A percentile compares a stretch with the other conserved stretches of the same genome.
These are phyloP conservation scores for Dactylellina haptotyla DNA, from an alignment of 2,329 filamentous ascomycete genomes.

Conservation along the genomic window DNA sequence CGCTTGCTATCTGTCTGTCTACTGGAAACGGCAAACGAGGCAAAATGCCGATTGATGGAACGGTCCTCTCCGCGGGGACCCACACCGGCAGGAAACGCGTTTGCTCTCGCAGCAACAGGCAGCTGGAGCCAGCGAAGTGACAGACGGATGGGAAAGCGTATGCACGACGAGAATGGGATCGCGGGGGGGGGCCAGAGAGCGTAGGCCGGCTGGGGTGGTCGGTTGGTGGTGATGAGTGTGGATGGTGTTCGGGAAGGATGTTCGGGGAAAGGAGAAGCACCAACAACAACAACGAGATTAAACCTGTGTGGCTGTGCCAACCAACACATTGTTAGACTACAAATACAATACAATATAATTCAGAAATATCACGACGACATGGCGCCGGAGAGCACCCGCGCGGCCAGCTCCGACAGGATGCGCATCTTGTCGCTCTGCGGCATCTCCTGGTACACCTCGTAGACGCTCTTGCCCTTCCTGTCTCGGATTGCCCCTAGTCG, in stretches of 20 bases:
- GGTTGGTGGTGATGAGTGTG: neutral
- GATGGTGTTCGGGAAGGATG: neutral
- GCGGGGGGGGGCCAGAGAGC: too few relatives aligned
- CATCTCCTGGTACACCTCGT: constrained; percentile 85
- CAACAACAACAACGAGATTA: neutral
- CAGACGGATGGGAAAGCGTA: neutral
- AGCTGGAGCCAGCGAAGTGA: neutral
- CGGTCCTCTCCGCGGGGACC: neutral
- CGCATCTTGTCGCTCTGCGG: constrained; percentile 83
- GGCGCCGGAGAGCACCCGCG: constrained; percentile 31
- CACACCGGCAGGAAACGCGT: neutral
- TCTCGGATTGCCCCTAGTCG: constrained; percentile 86
- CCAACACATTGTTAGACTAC: too few relatives aligned
- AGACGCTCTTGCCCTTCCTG: constrained; percentile 92
- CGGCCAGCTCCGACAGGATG: constrained; percentile 36
- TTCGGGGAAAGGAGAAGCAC: constrained; percentile 9
- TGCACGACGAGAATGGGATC: constrained; percentile 10
- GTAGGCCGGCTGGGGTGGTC: neutral
- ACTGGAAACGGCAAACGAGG: neutral
- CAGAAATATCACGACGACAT: constrained; percentile 15
- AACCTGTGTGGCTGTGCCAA: neutral
- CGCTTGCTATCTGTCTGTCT: neutral
- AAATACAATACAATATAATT: too few relatives aligned
- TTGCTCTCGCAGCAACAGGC: neutral
- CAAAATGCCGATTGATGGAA: constrained; percentile 23